phyloP scores from a whole-genome alignment of 2,329 filamentous ascomycete genomes.

The Penicillium polonicum region DNA sequence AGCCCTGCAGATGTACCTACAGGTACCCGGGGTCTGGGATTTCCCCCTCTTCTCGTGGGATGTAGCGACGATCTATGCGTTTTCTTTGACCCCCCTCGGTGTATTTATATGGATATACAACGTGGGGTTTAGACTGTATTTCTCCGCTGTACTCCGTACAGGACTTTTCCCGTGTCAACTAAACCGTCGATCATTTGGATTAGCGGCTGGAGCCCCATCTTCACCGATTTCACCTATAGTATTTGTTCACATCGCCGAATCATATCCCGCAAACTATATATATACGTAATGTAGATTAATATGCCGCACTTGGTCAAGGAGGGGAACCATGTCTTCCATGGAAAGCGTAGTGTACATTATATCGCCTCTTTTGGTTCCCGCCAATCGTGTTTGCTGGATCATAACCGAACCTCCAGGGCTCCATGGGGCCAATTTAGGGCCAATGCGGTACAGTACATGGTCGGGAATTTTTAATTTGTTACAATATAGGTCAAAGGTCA shows the following conservation, averaged over 20 bases:
- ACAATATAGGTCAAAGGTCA: not conserved
- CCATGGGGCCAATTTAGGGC: not conserved
- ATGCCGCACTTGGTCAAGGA: not conserved
- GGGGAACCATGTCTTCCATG: slow-evolving; percentile 3
- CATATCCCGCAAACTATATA: not conserved
- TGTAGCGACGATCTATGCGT: not conserved
- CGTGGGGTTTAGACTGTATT: not conserved
- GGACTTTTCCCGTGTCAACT: not conserved
- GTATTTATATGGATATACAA: not conserved
- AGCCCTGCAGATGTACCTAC: slow-evolving; percentile 25
- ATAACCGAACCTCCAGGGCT: not conserved
- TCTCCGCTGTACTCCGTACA: not conserved
- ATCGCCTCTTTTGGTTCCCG: not conserved
- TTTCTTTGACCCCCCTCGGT: not conserved
- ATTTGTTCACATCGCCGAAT: not conserved
- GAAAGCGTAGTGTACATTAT: not conserved
- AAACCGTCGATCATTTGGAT: slow-evolving; percentile 2
- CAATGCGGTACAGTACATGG: not conserved
- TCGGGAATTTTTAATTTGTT: not conserved
- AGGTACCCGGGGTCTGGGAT: slow-evolving; percentile 19
- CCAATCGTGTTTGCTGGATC: slow-evolving; percentile 6
- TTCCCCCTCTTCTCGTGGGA: slow-evolving; percentile 1
- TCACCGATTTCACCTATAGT: not conserved
- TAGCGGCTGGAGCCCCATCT: slow-evolving; percentile 3
- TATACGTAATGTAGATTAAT: not conserved